Evolutionary conservation across 2,329 filamentous ascomycete species (phyloP).

Genomic region (Ophioceras dolichostomum): DNA sequence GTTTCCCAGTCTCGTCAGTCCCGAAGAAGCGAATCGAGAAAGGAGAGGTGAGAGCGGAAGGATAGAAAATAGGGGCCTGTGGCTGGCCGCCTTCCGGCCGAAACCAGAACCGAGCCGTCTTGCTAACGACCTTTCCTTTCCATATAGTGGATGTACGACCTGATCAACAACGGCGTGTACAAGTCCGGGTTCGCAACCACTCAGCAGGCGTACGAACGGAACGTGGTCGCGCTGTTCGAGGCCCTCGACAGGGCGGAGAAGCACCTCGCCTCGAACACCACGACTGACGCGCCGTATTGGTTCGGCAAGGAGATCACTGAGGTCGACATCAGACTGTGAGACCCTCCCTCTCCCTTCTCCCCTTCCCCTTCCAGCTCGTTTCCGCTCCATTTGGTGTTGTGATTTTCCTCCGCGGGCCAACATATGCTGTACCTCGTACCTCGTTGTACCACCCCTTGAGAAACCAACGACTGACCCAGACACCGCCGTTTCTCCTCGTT

Average conservation of each 20-base stretch:
- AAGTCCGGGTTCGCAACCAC: constrained; percentile 76
- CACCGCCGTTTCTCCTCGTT: background rate
- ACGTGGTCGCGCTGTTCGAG: constrained; percentile 58
- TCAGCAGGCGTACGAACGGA: constrained; percentile 69
- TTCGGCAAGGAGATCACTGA: constrained; percentile 70
- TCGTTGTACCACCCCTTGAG: too few species aligned
- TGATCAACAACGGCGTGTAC: constrained; percentile 61
- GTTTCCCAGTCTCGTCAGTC: too few species aligned
- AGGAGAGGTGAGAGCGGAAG: too few species aligned
- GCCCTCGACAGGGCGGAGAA: constrained; percentile 66
- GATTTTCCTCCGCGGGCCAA: constrained; percentile 5
- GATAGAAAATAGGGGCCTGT: too few species aligned
- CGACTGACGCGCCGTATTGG: constrained; percentile 49
- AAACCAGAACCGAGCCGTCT: too few species aligned
- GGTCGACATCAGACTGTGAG: constrained; percentile 61
- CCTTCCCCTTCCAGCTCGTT: background rate
- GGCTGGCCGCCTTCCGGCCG: too few species aligned
- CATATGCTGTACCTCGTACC: too few species aligned
- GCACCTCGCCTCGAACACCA: constrained; percentile 40
- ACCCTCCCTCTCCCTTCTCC: constrained; percentile 6
- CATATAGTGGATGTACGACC: constrained; percentile 58
- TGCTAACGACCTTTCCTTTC: too few species aligned
- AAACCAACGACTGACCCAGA: too few species aligned
- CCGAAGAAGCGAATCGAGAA: too few species aligned
- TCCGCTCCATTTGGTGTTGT: background rate